Percentiles rank a stretch among this genome's conserved stretches.
These are phyloP conservation scores for Globisporangium radiosum DNA, from an alignment of 352 stramenopile species.

Conservation along the genomic window DNA sequence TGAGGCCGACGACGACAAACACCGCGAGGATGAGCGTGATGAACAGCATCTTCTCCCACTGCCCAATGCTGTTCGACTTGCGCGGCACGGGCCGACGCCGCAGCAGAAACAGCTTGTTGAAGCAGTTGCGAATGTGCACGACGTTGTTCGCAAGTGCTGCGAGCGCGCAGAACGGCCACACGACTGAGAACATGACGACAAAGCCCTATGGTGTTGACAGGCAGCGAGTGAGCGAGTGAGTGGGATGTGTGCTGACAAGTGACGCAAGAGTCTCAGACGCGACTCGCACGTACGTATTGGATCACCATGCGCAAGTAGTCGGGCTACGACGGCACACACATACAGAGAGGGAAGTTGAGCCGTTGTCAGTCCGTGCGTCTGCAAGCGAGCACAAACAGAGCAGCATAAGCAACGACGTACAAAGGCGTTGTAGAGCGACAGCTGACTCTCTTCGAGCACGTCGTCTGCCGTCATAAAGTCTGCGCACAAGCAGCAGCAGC, in stretches of 20 bases:
- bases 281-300: slow-evolving; percentile 59
- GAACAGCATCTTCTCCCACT: slow-evolving; percentile 86
- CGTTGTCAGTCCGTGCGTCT: no score
- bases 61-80: slow-evolving; percentile 79
- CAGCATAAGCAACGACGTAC: slow-evolving; percentile 29
- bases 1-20: slow-evolving; percentile 78
- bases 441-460: slow-evolving; percentile 75
- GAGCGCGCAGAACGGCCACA: slow-evolving; percentile 82
- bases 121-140: slow-evolving; percentile 80
- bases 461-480: slow-evolving; percentile 83
- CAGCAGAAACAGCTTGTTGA: slow-evolving; percentile 75
- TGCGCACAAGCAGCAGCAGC: slow-evolving; percentile 10
- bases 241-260: neutral
- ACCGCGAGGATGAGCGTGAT: slow-evolving; percentile 77
- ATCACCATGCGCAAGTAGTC: slow-evolving; percentile 86
- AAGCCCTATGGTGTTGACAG: slow-evolving; percentile 42
- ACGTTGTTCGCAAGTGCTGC: slow-evolving; percentile 75
- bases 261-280: neutral
- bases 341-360: neutral
- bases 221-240: neutral
- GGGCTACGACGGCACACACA: slow-evolving; percentile 22
- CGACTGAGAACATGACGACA: slow-evolving; percentile 85
- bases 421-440: slow-evolving; percentile 77
- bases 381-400: neutral
- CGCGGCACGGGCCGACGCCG: slow-evolving; percentile 63